Base-by-base conservation (phyloP, 179 eudicot genomes). In the Drosera spatulata region DNA sequence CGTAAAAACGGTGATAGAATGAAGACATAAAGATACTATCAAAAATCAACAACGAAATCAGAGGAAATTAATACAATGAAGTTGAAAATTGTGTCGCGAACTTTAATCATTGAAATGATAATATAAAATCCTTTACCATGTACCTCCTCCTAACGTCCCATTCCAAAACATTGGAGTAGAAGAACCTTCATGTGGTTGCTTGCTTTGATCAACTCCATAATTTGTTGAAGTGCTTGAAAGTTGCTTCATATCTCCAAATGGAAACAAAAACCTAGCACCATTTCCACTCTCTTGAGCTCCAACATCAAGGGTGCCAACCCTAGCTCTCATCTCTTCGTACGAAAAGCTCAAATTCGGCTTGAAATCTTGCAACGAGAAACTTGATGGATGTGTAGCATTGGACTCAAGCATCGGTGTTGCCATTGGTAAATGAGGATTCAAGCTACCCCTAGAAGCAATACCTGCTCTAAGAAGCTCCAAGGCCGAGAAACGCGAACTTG, bases 71-170 rank as follows among this genome's bases (percentile, higher is more conserved):
- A 22, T 22, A 22, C 33, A 22, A 22, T 22, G 33, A 22, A 22
- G 33, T 22, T 22, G 33, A 22, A 22, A 22, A 22, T 22, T 22
- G 1, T 22, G 33, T 22, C 33, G 1, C 1, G 1, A 22, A 22
- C 33, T 22, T 22, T 22, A 1, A 22, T 22, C 33, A 22, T 22
- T 22, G 1, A 22, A 22, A 22, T 22, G 33, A 22, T 22, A 22
- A 22, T 22, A 22, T 22, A 22, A 62, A 62, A 45, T 59, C 22
- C 44, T 52, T 73, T 66, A 80, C 83, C 83, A 81, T 46, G 84
- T 67, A 49, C 86, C 85, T 69, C 88, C 88, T 65, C 94, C 89
- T 59, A 83, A 70, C 81, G 77, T 79, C 62, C 86, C 86, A 70
- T 73, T 86, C 89, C 89, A 86, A 64, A 72, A 86, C 10, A 22